Evolutionary conservation across 2,329 filamentous ascomycete species (phyloP), one percentile per base, ranked within the genome.

Genomic region (Aspergillus pseudoviridinutans): DNA sequence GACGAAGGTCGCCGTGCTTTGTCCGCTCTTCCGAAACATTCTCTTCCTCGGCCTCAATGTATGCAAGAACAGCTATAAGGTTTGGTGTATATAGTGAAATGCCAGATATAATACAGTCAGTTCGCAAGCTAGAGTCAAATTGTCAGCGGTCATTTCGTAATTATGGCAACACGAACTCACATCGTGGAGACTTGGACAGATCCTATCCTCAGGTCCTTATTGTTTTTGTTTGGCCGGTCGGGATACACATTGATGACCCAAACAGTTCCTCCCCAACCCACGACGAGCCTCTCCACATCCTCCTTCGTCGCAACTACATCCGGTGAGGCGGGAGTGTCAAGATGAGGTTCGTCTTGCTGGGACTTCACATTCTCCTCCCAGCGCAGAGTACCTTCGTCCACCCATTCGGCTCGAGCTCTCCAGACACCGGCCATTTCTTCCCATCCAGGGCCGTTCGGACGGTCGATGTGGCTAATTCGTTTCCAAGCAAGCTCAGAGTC

Each of bases 31-130:
- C 83, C 9, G 87, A 82, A 14, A 87, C 81, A 20, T 89, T 83
- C 8, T 87, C 81, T 17, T 17, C 32, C 49, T 91, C 89, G 41
- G 87, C 85, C 59, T 87, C 87, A 68, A 92, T 87, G 76, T 95
- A 97, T 70, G 92, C 92, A 77, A 99, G 88, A 68, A 97, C 89
- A 67, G 96, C 84, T 74, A 99, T 83, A 65, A 96, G 82, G 71
- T 86, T 94, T 71, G 91, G 91, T 71, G 92, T 96, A 86, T 97
- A 97, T 76, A 99, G 83, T 63, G 93, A 95, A 75, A 99, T 89
- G 68, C 94, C 94, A 72, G 94, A 96, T 80, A 99, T 91, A 74
- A 96, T 92, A 80, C 94, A 97, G 79, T 99, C 94, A 76, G 94
- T 96, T 69, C 92, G 90, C 76, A 97, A 84, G 76, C 89, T 92